Percentiles rank a stretch among this genome's conserved stretches.
phyloP scores from a whole-genome alignment of 495 filamentous ascomycete genomes.

The Podospora pseudopauciseta region DNA sequence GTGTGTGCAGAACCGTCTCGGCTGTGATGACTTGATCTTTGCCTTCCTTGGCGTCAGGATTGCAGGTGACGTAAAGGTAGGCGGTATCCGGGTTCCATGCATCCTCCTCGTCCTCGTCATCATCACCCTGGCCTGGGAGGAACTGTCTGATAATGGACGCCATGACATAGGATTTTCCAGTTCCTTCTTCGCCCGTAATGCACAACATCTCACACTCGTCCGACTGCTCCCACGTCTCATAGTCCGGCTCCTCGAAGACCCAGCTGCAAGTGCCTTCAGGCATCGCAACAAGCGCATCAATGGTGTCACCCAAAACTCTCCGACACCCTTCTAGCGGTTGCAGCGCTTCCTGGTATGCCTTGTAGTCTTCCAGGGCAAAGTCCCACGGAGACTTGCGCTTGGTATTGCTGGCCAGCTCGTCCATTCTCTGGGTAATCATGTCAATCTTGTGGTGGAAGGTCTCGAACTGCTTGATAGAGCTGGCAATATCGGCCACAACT shows the following conservation, averaged over 20 bases:
- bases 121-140: slow-evolving; percentile 8
- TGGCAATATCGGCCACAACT: slow-evolving; percentile 19
- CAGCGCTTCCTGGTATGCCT: slow-evolving; percentile 16
- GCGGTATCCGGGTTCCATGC: slow-evolving; percentile 1
- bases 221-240: slow-evolving; percentile 11
- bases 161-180: slow-evolving; percentile 25
- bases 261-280: slow-evolving; percentile 24
- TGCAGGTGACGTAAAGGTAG: slow-evolving; percentile 24
- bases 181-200: slow-evolving; percentile 24
- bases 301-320: slow-evolving; percentile 12
- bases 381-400: slow-evolving; percentile 30
- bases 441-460: slow-evolving; percentile 22
- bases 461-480: slow-evolving; percentile 20
- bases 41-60: not conserved
- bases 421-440: slow-evolving; percentile 8
- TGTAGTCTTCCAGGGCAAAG: slow-evolving; percentile 24
- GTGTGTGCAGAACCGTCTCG: slow-evolving; percentile 22
- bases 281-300: slow-evolving; percentile 22
- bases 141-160: slow-evolving; percentile 17
- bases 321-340: slow-evolving; percentile 10
- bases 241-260: slow-evolving; percentile 18
- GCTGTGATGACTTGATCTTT: slow-evolving; percentile 8
- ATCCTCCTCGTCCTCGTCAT: not conserved
- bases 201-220: slow-evolving; percentile 13
- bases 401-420: slow-evolving; percentile 20